Evolutionary conservation across 768 basidiomycete species (phyloP), one percentile per base, ranked within the genome.

Genomic region (Dacryopinax primogenitus): DNA sequence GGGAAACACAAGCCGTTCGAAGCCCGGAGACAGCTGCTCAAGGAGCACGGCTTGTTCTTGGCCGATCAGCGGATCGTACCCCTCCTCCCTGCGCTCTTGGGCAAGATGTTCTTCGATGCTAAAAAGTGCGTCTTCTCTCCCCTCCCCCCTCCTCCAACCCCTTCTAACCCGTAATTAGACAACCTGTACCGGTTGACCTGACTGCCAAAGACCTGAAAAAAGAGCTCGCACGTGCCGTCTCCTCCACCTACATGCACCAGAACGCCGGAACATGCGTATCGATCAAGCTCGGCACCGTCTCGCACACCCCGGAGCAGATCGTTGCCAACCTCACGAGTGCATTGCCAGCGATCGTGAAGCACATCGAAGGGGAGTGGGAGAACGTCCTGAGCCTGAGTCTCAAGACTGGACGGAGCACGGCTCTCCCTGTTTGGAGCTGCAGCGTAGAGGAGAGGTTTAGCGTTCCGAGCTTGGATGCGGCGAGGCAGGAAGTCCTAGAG

Each of bases 231-330:
- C 85, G 87, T 47, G 95, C 95, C 18, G 85, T 99, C 68, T 86
- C 86, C 2, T 92, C 93, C 12, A 94, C 95, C 1, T 96, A 96
- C 75, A 90, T 96, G 86, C 89, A 93, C 74, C 90, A 93, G 76
- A 92, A 93, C 65, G 85, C 84, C 68, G 96, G 96, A 13, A 96
- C 92, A 4, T 91, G 88, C 83, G 85, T 86, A 30, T 86, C 93
- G 33, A 82, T 97, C 67, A 93, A 93, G 77, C 79, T 98, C 62
- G 87, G 85, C 51, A 82, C 81, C 1, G 75, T 90, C 39, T 83
- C 86, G 3, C 90, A 93, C 67, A 82, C 81, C 2, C 80, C 87
- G 1, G 75, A 83, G 2, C 87, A 97, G 72, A 82, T 91, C 18
- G 74, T 89, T 36, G 84, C 82, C 3, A 98, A 98, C 76, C 78